These are phyloP conservation scores for Candida incommunis DNA, from an alignment of 805 yeast genomes.

Conservation along the genomic window DNA sequence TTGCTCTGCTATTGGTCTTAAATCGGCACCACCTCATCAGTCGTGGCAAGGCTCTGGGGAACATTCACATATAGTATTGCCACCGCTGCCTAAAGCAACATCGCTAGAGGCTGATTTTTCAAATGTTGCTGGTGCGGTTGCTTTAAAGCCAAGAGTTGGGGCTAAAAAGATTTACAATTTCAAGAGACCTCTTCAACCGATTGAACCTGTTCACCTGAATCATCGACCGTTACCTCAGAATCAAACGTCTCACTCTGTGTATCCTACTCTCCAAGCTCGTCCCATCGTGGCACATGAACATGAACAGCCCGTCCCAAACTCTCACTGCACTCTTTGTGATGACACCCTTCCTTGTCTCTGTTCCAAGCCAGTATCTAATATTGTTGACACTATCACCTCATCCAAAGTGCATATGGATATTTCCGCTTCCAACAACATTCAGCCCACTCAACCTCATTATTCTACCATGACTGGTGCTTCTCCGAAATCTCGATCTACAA, in stretches of 20 bases:
- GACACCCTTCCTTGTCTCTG: not conserved
- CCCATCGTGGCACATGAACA: too few relatives aligned
- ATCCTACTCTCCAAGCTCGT: too few relatives aligned
- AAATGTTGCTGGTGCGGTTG: not conserved
- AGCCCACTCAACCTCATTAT: too few relatives aligned
- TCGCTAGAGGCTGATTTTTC: not conserved
- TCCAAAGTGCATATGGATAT: not conserved
- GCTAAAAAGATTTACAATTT: not conserved
- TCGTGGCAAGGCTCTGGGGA: not conserved
- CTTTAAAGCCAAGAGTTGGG: not conserved
- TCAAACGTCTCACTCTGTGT: too few relatives aligned
- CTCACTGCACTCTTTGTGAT: not conserved
- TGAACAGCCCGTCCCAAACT: too few relatives aligned
- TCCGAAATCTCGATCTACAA: too few relatives aligned
- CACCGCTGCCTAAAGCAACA: not conserved
- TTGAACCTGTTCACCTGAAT: too few relatives aligned
- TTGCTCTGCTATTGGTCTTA: slow-evolving; percentile 21
- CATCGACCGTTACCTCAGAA: too few relatives aligned
- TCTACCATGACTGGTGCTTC: too few relatives aligned
- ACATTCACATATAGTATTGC: not conserved
- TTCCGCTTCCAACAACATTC: not conserved
- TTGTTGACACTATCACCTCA: not conserved
- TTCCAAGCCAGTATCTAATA: too few relatives aligned
- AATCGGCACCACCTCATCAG: slow-evolving; percentile 6
- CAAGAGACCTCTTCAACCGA: not conserved